phyloP scores from a whole-genome alignment of 2,329 filamentous ascomycete species.

The Biscogniauxia marginata region DNA sequence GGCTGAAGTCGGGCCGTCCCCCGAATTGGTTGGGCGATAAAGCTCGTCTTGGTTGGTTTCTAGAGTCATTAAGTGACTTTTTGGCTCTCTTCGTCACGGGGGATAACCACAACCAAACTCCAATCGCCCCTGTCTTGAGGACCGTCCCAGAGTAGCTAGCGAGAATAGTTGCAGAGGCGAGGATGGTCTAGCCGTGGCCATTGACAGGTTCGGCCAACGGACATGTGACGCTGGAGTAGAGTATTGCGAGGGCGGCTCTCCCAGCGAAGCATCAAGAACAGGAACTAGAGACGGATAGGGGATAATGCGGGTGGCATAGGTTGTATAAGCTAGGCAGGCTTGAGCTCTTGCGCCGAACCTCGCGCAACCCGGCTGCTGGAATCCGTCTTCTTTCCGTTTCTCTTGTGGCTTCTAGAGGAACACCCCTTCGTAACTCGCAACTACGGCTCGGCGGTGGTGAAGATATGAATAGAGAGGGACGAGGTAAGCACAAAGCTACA shows the following conservation, averaged over 20 bases:
- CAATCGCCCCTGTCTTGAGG: constrained; percentile 16
- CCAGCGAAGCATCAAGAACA: neutral
- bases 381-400: neutral
- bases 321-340: neutral
- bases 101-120: constrained; percentile 22
- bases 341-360: neutral
- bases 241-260: constrained; percentile 12
- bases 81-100: constrained; percentile 1
- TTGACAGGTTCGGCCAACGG: constrained; percentile 23
- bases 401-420: too few relatives aligned
- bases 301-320: neutral
- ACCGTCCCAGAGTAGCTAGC: constrained; percentile 23
- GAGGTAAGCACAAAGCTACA: neutral
- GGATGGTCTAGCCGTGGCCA: constrained; percentile 28
- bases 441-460: neutral
- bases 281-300: neutral
- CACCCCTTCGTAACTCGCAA: neutral
- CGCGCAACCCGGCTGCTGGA: neutral
- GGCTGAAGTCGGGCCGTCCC: constrained; percentile 21
- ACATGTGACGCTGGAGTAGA: constrained; percentile 8
- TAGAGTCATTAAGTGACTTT: constrained; percentile 32
- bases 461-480: neutral
- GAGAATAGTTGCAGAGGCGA: constrained; percentile 21
- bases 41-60: constrained; percentile 25
- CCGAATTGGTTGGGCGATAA: constrained; percentile 23